Conservation (phyloP, 139 green algal species). For the Micromonas pusilla region DNA sequence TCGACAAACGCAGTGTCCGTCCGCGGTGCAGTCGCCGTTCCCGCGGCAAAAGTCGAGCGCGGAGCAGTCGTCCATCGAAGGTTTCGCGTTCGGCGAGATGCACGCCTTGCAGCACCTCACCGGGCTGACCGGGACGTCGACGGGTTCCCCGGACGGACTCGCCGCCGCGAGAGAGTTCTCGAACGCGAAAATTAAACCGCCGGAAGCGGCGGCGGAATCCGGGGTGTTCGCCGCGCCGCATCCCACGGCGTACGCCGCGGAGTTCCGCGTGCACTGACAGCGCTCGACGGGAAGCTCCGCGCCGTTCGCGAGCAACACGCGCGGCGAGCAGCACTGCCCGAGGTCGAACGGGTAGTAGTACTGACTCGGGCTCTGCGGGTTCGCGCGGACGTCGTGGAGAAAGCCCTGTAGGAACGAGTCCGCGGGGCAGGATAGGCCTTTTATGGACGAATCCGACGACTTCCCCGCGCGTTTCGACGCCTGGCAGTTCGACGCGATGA, state of each 20-base stretch:
- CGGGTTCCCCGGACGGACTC: constrained; percentile 14
- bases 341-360: constrained; percentile 45
- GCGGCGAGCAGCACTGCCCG: constrained; percentile 60
- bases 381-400: not conserved
- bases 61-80: constrained; percentile 43
- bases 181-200: constrained; percentile 39
- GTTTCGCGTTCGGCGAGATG: constrained; percentile 38
- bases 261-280: constrained; percentile 44
- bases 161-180: not conserved
- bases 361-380: not conserved
- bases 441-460: not conserved
- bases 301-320: constrained; percentile 52
- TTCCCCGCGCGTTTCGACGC: not conserved
- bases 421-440: not conserved
- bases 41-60: constrained; percentile 52
- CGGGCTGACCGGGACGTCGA: constrained; percentile 57
- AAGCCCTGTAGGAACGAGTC: constrained; percentile 14
- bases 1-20: constrained; percentile 19
- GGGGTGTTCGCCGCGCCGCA: constrained; percentile 43
- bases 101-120: constrained; percentile 63
- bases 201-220: constrained; percentile 44
- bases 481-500: not conserved
- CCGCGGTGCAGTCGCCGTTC: constrained; percentile 49
- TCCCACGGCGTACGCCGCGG: constrained; percentile 40
- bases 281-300: constrained; percentile 45